Percentiles rank a stretch among this genome's conserved stretches.
These are phyloP conservation scores for Melanomma pulvis-pyrius DNA, from an alignment of 495 filamentous ascomycete genomes.

Conservation along the genomic window DNA sequence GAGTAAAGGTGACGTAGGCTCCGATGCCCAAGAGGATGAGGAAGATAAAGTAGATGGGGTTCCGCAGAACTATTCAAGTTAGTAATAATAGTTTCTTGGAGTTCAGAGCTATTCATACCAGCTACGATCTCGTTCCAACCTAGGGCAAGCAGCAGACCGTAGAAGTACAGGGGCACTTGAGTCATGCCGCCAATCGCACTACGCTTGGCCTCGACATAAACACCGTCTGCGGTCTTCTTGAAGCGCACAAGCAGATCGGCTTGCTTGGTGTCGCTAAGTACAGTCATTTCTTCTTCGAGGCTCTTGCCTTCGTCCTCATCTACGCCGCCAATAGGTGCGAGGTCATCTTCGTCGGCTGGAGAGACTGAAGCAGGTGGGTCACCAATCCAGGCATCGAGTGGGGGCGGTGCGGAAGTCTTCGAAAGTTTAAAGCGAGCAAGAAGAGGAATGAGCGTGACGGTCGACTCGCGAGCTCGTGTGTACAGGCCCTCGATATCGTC, in stretches of 20 bases:
- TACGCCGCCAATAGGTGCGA: constrained; percentile 81
- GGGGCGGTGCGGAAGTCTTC: constrained; percentile 71
- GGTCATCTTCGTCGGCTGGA: constrained; percentile 84
- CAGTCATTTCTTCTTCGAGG: constrained; percentile 92
- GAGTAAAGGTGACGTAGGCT: constrained; percentile 84
- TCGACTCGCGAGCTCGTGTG: constrained; percentile 86
- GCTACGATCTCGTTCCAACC: constrained; percentile 97
- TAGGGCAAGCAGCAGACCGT: constrained; percentile 80
- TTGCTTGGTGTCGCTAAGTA: constrained; percentile 82
- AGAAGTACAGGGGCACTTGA: constrained; percentile 94
- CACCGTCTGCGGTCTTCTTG: constrained; percentile 95
- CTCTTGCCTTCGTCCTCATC: constrained; percentile 93
- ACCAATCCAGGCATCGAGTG: constrained; percentile 80
- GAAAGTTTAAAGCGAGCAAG: constrained; percentile 79
- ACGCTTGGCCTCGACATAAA: constrained; percentile 96
- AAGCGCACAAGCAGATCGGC: constrained; percentile 91
- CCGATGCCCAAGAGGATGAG: constrained; percentile 73
- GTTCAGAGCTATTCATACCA: constrained; percentile 58
- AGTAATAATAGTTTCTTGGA: constrained; percentile 32
- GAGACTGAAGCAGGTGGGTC: constrained; percentile 73
- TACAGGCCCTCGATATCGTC: constrained; percentile 97
- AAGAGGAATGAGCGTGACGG: constrained; percentile 84
- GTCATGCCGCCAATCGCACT: constrained; percentile 94
- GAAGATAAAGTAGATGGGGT: constrained; percentile 89
- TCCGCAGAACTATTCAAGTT: constrained; percentile 73